Evolutionary conservation across 2,329 filamentous ascomycete species (phyloP).

Genomic region (Colletotrichum filicis): DNA sequence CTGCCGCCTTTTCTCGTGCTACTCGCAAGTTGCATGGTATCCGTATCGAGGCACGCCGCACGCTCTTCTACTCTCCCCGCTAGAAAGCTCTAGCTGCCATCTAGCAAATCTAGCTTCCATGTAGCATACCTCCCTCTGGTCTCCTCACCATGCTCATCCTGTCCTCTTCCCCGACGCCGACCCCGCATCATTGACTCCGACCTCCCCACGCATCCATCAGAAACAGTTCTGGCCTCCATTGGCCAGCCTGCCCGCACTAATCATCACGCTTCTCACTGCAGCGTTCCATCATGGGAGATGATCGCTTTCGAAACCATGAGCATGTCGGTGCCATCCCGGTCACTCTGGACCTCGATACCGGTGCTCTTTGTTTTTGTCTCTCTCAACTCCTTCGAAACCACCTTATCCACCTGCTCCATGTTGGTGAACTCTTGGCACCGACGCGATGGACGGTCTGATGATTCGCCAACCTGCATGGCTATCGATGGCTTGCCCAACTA

Average conservation of each 20-base stretch:
- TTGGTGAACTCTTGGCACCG: slow-evolving; percentile 32
- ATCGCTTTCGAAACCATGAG: slow-evolving; percentile 19
- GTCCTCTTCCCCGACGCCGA: slow-evolving; percentile 2
- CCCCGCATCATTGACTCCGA: slow-evolving; percentile 29
- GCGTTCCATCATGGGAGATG: slow-evolving; percentile 29
- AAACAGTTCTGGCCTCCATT: slow-evolving; percentile 8
- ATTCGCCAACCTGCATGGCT: slow-evolving; percentile 7
- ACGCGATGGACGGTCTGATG: slow-evolving; percentile 17
- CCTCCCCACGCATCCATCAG: slow-evolving; percentile 34
- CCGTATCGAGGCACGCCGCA: neutral
- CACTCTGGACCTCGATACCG: slow-evolving; percentile 5
- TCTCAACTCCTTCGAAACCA: slow-evolving; percentile 16
- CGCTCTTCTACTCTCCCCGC: neutral
- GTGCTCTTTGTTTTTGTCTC: neutral
- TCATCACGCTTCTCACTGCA: slow-evolving; percentile 16
- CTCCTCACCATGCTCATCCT: slow-evolving; percentile 4
- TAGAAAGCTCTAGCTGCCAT: slow-evolving; percentile 7
- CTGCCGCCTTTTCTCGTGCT: neutral
- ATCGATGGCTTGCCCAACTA: slow-evolving; percentile 6
- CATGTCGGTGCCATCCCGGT: slow-evolving; percentile 16
- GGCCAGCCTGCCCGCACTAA: slow-evolving; percentile 19
- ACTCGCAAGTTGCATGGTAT: slow-evolving; percentile 3
- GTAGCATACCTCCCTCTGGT: neutral
- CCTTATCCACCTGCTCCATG: slow-evolving; percentile 25
- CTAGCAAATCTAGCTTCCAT: neutral